Percentiles rank a stretch among this genome's conserved stretches.
Evolutionary conservation across 2,329 filamentous ascomycete species (phyloP).

Genomic region (Calonectria pauciramosa): DNA sequence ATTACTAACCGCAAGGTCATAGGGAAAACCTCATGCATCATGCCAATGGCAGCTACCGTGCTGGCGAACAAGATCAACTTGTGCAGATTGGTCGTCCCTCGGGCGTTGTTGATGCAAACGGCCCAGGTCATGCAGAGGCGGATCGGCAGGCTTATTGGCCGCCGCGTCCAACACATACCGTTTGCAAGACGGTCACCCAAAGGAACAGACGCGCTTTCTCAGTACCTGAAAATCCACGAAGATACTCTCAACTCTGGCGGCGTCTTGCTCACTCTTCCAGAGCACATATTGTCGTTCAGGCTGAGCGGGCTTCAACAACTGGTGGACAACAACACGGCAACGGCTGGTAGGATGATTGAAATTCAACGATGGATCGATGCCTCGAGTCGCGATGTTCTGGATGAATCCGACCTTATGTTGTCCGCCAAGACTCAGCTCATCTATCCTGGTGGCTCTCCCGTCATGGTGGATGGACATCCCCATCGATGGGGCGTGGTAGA

Average conservation of each 20-base stretch:
- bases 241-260: conserved; percentile 58
- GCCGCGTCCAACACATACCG: conserved; percentile 67
- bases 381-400: conserved; percentile 71
- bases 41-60: conserved; percentile 63
- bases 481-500: conserved; percentile 64
- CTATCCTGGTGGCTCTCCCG: conserved; percentile 66
- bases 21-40: conserved; percentile 71
- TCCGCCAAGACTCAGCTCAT: conserved; percentile 69
- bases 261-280: conserved; percentile 71
- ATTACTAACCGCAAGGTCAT: not conserved
- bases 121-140: conserved; percentile 67
- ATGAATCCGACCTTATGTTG: conserved; percentile 73
- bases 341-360: conserved; percentile 63
- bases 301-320: conserved; percentile 71
- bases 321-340: conserved; percentile 57
- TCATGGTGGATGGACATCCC: conserved; percentile 65
- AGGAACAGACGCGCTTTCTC: conserved; percentile 39
- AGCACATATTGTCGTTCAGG: conserved; percentile 75
- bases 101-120: conserved; percentile 69
- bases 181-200: conserved; percentile 67
- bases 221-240: conserved; percentile 55
- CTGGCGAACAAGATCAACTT: conserved; percentile 61
- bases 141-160: conserved; percentile 66
- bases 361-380: conserved; percentile 64
- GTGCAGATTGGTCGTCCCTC: conserved; percentile 68